Evolutionary conservation across 495 filamentous ascomycete species (phyloP).

Genomic region (Podospora pseudocomata): DNA sequence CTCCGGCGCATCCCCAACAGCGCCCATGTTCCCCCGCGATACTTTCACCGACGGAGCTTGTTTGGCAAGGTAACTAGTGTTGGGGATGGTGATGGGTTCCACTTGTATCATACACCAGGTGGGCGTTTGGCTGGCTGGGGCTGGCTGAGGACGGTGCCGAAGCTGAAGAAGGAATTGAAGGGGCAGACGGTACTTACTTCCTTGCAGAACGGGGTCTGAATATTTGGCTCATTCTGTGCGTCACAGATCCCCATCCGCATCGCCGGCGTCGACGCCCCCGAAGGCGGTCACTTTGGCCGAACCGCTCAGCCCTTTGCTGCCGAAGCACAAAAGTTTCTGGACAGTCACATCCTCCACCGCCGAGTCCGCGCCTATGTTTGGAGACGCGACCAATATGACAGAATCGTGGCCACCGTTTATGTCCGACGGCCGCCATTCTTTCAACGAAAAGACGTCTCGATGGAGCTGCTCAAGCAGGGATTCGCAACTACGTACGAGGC

Average conservation of each 20-base stretch:
- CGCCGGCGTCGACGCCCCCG: constrained; percentile 90
- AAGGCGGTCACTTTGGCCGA: constrained; percentile 85
- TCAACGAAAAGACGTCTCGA: constrained; percentile 73
- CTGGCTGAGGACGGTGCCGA: constrained; percentile 76
- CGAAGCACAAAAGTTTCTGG: constrained; percentile 78
- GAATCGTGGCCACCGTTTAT: constrained; percentile 81
- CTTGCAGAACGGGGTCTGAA: background rate
- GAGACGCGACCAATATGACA: constrained; percentile 84
- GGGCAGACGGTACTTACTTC: constrained; percentile 64
- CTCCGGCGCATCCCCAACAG: constrained; percentile 78
- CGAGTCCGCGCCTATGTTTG: constrained; percentile 77
- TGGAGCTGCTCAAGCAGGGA: constrained; percentile 81
- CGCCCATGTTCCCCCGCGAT: constrained; percentile 61
- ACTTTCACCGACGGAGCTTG: constrained; percentile 67
- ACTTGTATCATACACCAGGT: constrained; percentile 89
- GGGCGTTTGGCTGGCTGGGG: constrained; percentile 85
- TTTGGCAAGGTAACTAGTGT: constrained; percentile 88
- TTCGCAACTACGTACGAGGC: constrained; percentile 90
- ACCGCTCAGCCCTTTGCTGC: constrained; percentile 77
- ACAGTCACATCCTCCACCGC: constrained; percentile 63
- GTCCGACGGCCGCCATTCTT: constrained; percentile 61
- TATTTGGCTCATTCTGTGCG: background rate
- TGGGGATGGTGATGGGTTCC: constrained; percentile 93
- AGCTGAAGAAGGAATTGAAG: constrained; percentile 60
- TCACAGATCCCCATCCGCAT: constrained; percentile 74